Evolutionary conservation across 768 basidiomycete species (phyloP).

Genomic region (Daedaleopsis nitida): DNA sequence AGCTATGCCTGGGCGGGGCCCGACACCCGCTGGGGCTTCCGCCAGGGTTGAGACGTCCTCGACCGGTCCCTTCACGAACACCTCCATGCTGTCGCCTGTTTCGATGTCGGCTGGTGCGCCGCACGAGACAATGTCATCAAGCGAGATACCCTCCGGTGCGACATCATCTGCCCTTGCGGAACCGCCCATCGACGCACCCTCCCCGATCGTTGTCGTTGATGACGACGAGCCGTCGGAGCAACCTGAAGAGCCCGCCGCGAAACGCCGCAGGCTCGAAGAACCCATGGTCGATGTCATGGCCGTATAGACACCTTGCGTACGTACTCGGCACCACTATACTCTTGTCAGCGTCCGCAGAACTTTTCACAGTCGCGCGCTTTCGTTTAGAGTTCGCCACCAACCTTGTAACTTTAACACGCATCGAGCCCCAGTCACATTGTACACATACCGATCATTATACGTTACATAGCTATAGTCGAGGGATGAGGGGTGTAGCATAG

Average conservation of each 20-base stretch:
- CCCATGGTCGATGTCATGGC: conserved; percentile 14
- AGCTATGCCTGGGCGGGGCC: conserved; percentile 32
- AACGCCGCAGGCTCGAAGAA: conserved; percentile 48
- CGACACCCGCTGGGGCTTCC: conserved; percentile 25
- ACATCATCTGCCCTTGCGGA: conserved; percentile 17
- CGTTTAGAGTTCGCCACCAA: background rate
- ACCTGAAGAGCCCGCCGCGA: conserved; percentile 52
- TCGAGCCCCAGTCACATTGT: background rate
- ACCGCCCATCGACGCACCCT: conserved; percentile 37
- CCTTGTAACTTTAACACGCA: background rate
- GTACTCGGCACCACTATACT: background rate
- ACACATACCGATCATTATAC: conserved; percentile 7
- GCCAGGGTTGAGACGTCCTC: conserved; percentile 18
- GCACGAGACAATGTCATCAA: conserved; percentile 23
- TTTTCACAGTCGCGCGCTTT: background rate
- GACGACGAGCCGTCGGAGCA: conserved; percentile 46
- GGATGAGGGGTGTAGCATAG: background rate
- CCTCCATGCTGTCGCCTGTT: conserved; percentile 37
- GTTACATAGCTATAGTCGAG: conserved; percentile 16
- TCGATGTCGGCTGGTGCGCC: conserved; percentile 16
- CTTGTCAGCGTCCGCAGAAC: background rate
- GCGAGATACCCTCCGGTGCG: background rate
- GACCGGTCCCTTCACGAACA: conserved; percentile 47
- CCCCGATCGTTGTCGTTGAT: conserved; percentile 61
- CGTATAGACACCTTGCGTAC: background rate